These are phyloP conservation scores for Pseudocercospora vitis DNA, from an alignment of 2,329 filamentous ascomycete species.

Conservation along the genomic window DNA sequence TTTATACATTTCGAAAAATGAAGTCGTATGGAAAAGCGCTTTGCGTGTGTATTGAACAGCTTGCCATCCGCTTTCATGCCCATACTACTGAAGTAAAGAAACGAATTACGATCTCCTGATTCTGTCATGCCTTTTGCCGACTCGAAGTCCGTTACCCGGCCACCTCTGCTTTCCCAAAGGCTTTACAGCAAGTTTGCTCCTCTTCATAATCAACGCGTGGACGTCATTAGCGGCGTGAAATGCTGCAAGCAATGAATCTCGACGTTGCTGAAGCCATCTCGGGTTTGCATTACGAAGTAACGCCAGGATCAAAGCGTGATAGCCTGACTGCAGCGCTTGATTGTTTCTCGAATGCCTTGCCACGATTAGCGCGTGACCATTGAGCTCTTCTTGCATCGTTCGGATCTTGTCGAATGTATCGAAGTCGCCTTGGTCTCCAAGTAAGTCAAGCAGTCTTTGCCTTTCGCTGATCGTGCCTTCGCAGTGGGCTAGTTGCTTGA, in stretches of 20 bases:
- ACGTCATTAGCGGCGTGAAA: background rate
- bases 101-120: background rate
- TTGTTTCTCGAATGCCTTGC: background rate
- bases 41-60: background rate
- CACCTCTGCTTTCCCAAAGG: background rate
- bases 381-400: background rate
- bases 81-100: no score
- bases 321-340: background rate
- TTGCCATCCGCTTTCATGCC: background rate
- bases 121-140: background rate
- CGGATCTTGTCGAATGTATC: background rate
- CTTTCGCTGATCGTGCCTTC: background rate
- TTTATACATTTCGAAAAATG: no score
- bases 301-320: background rate
- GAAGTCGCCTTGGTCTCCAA: background rate
- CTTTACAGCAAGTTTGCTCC: background rate
- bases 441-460: background rate
- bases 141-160: background rate
- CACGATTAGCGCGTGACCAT: background rate
- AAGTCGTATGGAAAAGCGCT: no score
- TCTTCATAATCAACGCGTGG: background rate
- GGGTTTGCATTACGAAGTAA: background rate
- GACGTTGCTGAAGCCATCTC: background rate
- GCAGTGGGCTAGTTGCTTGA: constrained; percentile 2
- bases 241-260: background rate